A percentile compares a stretch with the other conserved stretches of the same genome.
These are phyloP conservation scores for Pezicula neosporulosa DNA, from an alignment of 2,329 filamentous ascomycete species.

Conservation along the genomic window DNA sequence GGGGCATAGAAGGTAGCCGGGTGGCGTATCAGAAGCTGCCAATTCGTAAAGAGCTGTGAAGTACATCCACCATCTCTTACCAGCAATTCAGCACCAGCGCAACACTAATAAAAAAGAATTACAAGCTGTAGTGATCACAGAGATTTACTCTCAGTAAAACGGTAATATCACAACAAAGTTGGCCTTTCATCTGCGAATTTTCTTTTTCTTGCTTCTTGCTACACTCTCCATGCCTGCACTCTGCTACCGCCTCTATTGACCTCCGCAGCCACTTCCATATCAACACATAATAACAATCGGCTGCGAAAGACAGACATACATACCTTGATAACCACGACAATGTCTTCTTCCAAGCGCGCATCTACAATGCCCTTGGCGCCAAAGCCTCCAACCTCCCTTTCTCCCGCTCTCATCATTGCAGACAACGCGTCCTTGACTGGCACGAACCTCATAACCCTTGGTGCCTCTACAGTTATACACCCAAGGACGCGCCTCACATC, in stretches of 20 bases:
- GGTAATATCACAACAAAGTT: too few relatives aligned
- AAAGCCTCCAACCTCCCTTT: constrained; percentile 58
- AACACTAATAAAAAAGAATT: too few relatives aligned
- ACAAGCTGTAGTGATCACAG: background rate
- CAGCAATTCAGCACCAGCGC: background rate
- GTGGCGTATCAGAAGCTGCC: too few relatives aligned
- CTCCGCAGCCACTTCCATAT: background rate
- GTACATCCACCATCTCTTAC: background rate
- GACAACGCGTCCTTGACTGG: constrained; percentile 64
- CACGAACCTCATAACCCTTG: constrained; percentile 73
- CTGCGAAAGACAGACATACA: background rate
- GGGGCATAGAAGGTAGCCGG: too few relatives aligned
- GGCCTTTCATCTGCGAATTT: constrained; percentile 9
- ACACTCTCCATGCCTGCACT: constrained; percentile 7
- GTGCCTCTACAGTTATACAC: constrained; percentile 77
- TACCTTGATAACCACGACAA: constrained; percentile 7
- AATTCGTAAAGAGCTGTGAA: too few relatives aligned
- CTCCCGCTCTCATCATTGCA: constrained; percentile 56
- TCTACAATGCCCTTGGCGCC: constrained; percentile 51
- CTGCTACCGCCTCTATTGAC: constrained; percentile 8
- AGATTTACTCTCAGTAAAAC: too few relatives aligned
- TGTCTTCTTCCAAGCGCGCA: constrained; percentile 31
- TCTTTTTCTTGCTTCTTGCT: background rate
- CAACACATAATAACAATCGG: background rate
- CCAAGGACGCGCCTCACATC: constrained; percentile 79